Evolutionary conservation across 306 rosid genomes (phyloP).

Genomic region (Gastrolobium bilobum): DNA sequence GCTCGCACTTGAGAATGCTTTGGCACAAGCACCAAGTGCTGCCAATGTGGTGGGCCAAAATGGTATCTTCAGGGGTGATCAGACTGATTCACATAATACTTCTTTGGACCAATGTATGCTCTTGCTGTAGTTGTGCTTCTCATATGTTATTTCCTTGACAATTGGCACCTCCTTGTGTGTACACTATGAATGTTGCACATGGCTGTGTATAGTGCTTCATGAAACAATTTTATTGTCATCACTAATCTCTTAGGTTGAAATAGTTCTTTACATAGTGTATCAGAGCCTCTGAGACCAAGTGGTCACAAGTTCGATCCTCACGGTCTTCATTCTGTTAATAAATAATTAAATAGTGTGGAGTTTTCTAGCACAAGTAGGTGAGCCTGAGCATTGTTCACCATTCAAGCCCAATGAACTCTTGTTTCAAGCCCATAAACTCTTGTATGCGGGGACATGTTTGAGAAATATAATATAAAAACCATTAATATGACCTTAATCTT

Average conservation of each 20-base stretch:
- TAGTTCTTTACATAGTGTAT: too few species aligned
- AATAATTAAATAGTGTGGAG: too few species aligned
- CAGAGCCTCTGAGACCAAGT: too few species aligned
- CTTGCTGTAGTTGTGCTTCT: constrained; percentile 58
- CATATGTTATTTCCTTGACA: constrained; percentile 49
- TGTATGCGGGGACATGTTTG: too few species aligned
- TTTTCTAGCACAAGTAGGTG: too few species aligned
- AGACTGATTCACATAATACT: constrained; percentile 71
- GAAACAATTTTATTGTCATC: constrained; percentile 27
- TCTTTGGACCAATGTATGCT: constrained; percentile 77
- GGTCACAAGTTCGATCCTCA: too few species aligned
- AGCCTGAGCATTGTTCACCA: too few species aligned
- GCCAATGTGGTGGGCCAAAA: constrained; percentile 67
- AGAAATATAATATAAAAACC: too few species aligned
- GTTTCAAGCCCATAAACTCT: too few species aligned
- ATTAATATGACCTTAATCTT: too few species aligned
- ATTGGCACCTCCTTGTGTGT: constrained; percentile 39
- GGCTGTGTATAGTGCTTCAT: constrained; percentile 26
- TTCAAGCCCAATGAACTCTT: too few species aligned
- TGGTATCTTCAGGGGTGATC: constrained; percentile 78
- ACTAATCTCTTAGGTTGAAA: not conserved
- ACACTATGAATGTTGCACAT: constrained; percentile 11
- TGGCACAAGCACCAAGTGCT: constrained; percentile 84
- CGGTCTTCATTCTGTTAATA: too few species aligned
- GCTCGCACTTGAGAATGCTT: constrained; percentile 89